phyloP scores from a whole-genome alignment of 345 rosid genomes.

The Populus deltoides region DNA sequence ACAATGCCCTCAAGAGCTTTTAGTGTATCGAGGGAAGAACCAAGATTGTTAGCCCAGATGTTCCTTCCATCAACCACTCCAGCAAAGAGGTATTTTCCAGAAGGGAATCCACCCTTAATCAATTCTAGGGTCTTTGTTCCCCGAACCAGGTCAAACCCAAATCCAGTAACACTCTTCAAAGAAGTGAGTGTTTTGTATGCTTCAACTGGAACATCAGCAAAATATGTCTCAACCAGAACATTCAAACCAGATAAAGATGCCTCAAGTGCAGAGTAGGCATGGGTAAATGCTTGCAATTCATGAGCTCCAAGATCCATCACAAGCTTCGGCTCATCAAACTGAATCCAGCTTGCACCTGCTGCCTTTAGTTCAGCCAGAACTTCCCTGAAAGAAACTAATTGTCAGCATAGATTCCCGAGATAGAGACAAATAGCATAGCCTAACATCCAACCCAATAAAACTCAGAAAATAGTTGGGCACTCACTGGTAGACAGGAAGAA shows the following conservation, averaged over 20 bases:
- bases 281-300: constrained; percentile 72
- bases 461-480: constrained; percentile 3
- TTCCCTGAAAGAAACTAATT: constrained; percentile 50
- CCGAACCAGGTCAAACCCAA: constrained; percentile 86
- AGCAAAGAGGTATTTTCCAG: constrained; percentile 87
- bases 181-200: constrained; percentile 76
- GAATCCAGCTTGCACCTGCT: constrained; percentile 95
- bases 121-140: constrained; percentile 79
- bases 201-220: constrained; percentile 81
- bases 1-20: constrained; percentile 63
- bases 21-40: constrained; percentile 62
- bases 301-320: constrained; percentile 81
- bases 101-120: constrained; percentile 73
- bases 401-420: not conserved
- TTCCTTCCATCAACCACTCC: constrained; percentile 98
- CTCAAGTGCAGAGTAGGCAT: constrained; percentile 76
- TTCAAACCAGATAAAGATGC: constrained; percentile 74
- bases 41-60: constrained; percentile 96
- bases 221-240: constrained; percentile 88
- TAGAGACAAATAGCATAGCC: not conserved
- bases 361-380: constrained; percentile 81
- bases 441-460: not conserved
- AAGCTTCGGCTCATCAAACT: constrained; percentile 89
- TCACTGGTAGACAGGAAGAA: constrained; percentile 90
- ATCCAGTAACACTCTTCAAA: constrained; percentile 82